A percentile compares a stretch with the other conserved stretches of the same genome.
These are phyloP conservation scores for Aspergillus sp. DNA, from an alignment of 2,329 filamentous ascomycete genomes.

Conservation along the genomic window DNA sequence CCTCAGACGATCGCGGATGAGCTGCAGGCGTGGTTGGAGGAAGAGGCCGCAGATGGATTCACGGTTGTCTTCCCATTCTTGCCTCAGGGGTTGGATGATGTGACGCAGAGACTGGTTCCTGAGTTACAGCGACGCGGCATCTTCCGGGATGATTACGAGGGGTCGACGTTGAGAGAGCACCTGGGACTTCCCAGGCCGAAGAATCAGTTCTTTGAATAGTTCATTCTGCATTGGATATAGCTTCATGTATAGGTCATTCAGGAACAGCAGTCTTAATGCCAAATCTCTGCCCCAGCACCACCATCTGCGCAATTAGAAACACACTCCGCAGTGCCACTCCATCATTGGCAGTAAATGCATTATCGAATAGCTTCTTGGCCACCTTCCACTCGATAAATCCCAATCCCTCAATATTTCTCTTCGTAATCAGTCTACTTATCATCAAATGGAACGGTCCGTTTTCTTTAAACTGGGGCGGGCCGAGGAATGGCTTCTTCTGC, in stretches of 20 bases:
- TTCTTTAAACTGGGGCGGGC: neutral
- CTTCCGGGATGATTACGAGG: slow-evolving; percentile 35
- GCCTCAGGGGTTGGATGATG: slow-evolving; percentile 32
- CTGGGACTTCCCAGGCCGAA: no score
- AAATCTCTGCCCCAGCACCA: neutral
- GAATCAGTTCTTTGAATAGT: no score
- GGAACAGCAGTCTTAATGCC: no score
- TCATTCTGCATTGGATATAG: no score
- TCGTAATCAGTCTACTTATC: neutral
- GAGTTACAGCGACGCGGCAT: slow-evolving; percentile 30
- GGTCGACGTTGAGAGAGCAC: no score
- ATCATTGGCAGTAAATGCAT: neutral
- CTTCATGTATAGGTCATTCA: no score
- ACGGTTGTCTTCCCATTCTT: slow-evolving; percentile 29
- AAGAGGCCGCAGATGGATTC: slow-evolving; percentile 31
- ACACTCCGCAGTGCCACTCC: neutral
- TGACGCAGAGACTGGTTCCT: slow-evolving; percentile 26
- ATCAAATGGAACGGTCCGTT: neutral
- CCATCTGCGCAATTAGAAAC: neutral
- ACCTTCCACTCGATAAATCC: neutral
- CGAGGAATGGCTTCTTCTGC: neutral
- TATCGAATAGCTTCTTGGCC: neutral
- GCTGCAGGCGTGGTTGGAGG: slow-evolving; percentile 31
- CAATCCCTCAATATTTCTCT: neutral
- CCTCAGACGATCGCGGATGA: slow-evolving; percentile 33